Evolutionary conservation across 1,284 basidiomycete species (phyloP).

Genomic region (Farysia itapuensis): DNA sequence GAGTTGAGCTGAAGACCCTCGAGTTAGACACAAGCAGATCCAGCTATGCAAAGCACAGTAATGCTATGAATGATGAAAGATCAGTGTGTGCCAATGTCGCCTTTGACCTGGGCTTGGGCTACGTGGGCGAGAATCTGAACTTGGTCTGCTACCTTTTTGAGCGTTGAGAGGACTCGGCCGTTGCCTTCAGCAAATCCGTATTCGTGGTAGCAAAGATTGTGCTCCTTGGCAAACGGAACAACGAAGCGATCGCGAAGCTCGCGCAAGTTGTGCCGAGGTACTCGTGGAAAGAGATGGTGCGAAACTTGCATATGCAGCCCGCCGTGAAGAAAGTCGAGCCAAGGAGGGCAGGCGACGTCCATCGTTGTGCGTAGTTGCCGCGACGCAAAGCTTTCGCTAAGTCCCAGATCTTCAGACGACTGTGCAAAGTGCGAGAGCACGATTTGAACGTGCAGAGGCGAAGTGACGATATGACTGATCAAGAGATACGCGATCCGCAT

Average conservation of each 20-base stretch:
- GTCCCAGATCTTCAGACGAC: slow-evolving; percentile 87
- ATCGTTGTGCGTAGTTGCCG: slow-evolving; percentile 94
- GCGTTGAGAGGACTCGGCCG: slow-evolving; percentile 72
- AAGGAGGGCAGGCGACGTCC: slow-evolving; percentile 84
- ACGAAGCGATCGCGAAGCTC: slow-evolving; percentile 74
- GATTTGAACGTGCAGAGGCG: slow-evolving; percentile 76
- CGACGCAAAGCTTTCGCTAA: slow-evolving; percentile 84
- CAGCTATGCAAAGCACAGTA: no score
- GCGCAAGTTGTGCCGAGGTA: slow-evolving; percentile 89
- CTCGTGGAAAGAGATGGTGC: slow-evolving; percentile 92
- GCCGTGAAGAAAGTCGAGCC: slow-evolving; percentile 86
- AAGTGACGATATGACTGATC: slow-evolving; percentile 76
- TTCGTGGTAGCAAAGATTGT: slow-evolving; percentile 72
- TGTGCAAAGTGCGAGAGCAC: slow-evolving; percentile 97
- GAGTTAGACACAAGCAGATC: no score
- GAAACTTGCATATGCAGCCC: slow-evolving; percentile 93
- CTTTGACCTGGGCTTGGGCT: slow-evolving; percentile 64
- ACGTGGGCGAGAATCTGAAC: slow-evolving; percentile 69
- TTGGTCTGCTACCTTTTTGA: slow-evolving; percentile 79
- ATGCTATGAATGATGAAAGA: no score
- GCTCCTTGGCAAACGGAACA: slow-evolving; percentile 71
- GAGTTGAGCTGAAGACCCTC: no score
- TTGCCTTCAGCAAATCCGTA: slow-evolving; percentile 87
- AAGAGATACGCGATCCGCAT: slow-evolving; percentile 71
- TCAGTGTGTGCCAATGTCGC: no score